Conservation (phyloP, 306 rosid species). For the Trichosanthes cucumerina region DNA sequence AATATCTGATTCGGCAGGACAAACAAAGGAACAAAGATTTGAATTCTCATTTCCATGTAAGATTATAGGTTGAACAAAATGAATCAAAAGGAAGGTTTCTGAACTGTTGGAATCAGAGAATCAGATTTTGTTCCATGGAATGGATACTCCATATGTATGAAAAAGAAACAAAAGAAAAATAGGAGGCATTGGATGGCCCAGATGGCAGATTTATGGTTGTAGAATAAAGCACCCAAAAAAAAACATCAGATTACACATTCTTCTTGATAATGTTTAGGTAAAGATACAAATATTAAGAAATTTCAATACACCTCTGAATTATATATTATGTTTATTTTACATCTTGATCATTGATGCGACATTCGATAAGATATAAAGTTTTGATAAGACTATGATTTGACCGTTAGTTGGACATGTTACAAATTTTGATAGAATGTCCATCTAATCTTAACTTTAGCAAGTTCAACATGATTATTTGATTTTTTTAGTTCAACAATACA, state of each 20-base stretch:
- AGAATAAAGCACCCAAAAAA: neutral
- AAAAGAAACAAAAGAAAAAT: neutral
- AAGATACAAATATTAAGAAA: neutral
- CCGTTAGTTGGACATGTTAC: no score
- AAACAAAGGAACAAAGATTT: neutral
- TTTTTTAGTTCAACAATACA: no score
- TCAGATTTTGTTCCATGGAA: neutral
- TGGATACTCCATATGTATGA: neutral
- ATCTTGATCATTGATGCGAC: no score
- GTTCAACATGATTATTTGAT: no score
- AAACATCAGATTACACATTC: neutral
- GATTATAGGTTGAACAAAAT: neutral
- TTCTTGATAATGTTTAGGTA: neutral
- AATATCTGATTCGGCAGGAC: neutral
- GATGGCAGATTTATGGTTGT: neutral
- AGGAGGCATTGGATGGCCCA: neutral
- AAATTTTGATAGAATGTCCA: no score
- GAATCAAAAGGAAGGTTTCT: neutral
- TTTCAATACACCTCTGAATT: no score
- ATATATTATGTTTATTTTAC: no score
- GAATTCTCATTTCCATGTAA: neutral
- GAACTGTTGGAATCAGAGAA: neutral
- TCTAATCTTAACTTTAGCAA: no score
- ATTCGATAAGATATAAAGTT: no score
- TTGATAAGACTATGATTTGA: no score